Conservation (phyloP, 345 rosid genomes). For the Cardamine occulta region DNA sequence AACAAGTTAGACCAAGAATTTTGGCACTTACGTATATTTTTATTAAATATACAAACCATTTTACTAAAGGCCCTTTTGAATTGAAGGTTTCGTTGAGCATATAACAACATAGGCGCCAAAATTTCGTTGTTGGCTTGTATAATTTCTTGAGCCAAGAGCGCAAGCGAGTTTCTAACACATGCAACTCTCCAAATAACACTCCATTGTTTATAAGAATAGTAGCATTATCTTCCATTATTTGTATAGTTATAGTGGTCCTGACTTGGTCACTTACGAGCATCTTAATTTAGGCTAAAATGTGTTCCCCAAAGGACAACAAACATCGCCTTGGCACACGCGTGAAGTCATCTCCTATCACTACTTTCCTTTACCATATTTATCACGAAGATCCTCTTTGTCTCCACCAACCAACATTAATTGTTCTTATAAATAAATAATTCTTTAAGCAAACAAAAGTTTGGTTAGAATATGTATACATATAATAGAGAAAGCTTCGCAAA, state of each 20-base stretch:
- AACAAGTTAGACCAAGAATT: not conserved
- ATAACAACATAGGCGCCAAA: constrained; percentile 10
- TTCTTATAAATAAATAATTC: not conserved
- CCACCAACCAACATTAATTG: constrained; percentile 45
- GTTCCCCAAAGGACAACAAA: constrained; percentile 45
- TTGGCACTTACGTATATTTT: no score
- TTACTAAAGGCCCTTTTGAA: not conserved
- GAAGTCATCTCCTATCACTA: constrained; percentile 37
- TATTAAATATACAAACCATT: no score
- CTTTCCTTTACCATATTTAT: constrained; percentile 40
- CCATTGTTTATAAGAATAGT: constrained; percentile 4
- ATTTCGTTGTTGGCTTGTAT: not conserved
- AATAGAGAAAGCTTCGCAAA: constrained; percentile 10
- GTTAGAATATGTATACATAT: not conserved
- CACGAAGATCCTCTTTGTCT: constrained; percentile 47
- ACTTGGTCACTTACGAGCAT: constrained; percentile 33
- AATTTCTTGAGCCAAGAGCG: constrained; percentile 43
- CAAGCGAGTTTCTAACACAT: constrained; percentile 2
- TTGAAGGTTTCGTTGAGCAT: constrained; percentile 3
- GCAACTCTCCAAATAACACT: constrained; percentile 13
- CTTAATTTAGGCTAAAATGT: constrained; percentile 39
- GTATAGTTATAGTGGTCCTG: constrained; percentile 30
- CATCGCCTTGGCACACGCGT: constrained; percentile 40
- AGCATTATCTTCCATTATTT: constrained; percentile 4
- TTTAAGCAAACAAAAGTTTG: constrained; percentile 21